Base-by-base conservation (phyloP, 139 green algal species). In the Micractinium sp. region DNA sequence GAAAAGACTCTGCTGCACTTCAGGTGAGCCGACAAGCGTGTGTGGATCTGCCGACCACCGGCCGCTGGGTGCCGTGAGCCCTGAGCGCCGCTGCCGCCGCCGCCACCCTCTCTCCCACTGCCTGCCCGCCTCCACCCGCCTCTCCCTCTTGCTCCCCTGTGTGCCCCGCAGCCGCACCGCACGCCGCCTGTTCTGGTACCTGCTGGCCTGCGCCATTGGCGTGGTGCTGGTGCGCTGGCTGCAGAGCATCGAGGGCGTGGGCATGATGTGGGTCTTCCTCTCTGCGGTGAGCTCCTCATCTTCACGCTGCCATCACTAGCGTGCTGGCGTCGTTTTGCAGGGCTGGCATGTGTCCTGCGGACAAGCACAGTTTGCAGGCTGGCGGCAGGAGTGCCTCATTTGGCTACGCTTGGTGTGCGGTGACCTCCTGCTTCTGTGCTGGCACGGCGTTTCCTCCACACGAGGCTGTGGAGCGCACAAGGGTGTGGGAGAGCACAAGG, bases 1-100 rank as follows among this genome's bases (percentile, higher is more conserved):
- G 90, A 93, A 20, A 93, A 91, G 78, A 88, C 88, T 31, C 90
- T 93, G 25, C 61, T 93, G 20, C 90, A 93, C 76, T 90, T 93
- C 76, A 90, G 82, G 90, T 89, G 63, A 71, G 63, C 63, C 14
- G 63, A 27, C 12, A 71, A 27, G 63, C 63, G 2, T 56, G 9
- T 56, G 47, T 5, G 47, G 47, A 71, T 71, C 63, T 12, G 9
- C 63, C 63, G 22, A 27, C 63, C 63, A 12, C 63, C 20, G 63
- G 20, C 63, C 63, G 63, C 9, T 71, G 20, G n/a, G n/a, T n/a
- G 22, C 63, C 20, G 63, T 27, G 20, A 71, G 63, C 63, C 63
- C 20, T 16, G 9, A 23, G 12, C 63, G 63, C 71, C 25, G 71
- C 25, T 18, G 29, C 71, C 27, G 71, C 25, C 71, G 71, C 71